Base-by-base conservation (phyloP, 2,329 filamentous ascomycete species). In the Venturia asperata region DNA sequence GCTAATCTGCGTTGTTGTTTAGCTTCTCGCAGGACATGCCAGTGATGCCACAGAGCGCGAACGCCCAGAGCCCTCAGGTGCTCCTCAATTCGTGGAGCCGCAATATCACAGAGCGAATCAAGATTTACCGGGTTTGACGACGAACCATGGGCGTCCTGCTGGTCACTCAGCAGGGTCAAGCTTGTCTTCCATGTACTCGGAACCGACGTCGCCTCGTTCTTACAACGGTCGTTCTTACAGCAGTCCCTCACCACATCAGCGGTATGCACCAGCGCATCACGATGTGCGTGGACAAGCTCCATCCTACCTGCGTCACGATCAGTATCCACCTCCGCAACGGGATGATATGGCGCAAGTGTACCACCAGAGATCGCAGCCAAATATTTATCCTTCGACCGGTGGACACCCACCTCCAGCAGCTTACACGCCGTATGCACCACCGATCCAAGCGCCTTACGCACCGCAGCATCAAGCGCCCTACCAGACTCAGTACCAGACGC, bases 111-210 rank as follows among this genome's bases (percentile, higher is more conserved):
- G n/a, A 34, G 13, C 13, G 3, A 13, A 49, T 11, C 61, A 49
- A 19, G 42, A 63, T 17, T 39, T 39, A 63, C 61, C 41, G n/a
- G 24, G 19, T 1, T 49, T 49, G 21, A 24, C 43, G 13, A 37
- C 41, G 15, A 49, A 49, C n/a, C 47, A 39, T 19, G 43, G 6
- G 24, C 63, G 63, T 1, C 5, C 19, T 19, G n/a, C 47, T 41
- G 63, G 49, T 11, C 63, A 64, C 52, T 64, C 63, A 58, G 34
- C 45, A 21, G 47, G 17, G 11, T 64, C 63, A 4, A 64, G 63
- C 27, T 42, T 21, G 45, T 64, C 63, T 37, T 64, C 63, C 1
- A 41, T 47, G 27, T 42, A 37, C 39, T 64, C 63, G 19, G 63
- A 58, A 21, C 52, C 63, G 17, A 52, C 52, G n/a, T 64, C 47